Evolutionary conservation across 495 filamentous ascomycete species (phyloP).

Genomic region (Parachaetomium inaequale): DNA sequence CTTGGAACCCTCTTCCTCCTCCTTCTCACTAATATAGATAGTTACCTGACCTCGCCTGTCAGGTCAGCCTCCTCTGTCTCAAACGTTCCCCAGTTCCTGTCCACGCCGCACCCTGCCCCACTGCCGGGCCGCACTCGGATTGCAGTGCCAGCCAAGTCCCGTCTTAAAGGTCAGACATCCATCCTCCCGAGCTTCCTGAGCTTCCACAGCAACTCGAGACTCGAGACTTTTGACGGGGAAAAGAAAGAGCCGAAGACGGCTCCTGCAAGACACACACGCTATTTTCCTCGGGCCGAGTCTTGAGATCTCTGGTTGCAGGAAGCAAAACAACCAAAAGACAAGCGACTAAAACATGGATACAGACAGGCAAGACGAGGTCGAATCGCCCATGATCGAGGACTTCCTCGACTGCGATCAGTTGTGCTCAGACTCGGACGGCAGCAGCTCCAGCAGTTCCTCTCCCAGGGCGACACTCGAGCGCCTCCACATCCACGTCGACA

Average conservation of each 20-base stretch:
- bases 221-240: not conserved
- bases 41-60: slow-evolving; percentile 15
- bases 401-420: slow-evolving; percentile 23
- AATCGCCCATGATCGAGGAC: slow-evolving; percentile 20
- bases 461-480: slow-evolving; percentile 19
- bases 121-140: slow-evolving; percentile 18
- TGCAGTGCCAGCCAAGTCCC: slow-evolving; percentile 6
- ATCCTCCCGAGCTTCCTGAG: not conserved
- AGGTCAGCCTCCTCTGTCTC: slow-evolving; percentile 23
- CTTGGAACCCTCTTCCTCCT: slow-evolving; percentile 5
- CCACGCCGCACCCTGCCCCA: slow-evolving; percentile 27
- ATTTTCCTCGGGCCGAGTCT: not conserved
- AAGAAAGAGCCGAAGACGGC: not conserved
- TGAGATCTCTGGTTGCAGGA: not conserved
- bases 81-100: slow-evolving; percentile 15
- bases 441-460: slow-evolving; percentile 15
- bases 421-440: slow-evolving; percentile 22
- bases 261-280: not conserved
- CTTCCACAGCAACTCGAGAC: not conserved
- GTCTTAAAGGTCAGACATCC: slow-evolving; percentile 12
- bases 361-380: slow-evolving; percentile 22
- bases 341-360: slow-evolving; percentile 28
- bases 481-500: slow-evolving; percentile 30
- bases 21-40: slow-evolving; percentile 25
- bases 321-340: not conserved